phyloP scores from a whole-genome alignment of 2,329 filamentous ascomycete species.

The Penicillium decumbens region DNA sequence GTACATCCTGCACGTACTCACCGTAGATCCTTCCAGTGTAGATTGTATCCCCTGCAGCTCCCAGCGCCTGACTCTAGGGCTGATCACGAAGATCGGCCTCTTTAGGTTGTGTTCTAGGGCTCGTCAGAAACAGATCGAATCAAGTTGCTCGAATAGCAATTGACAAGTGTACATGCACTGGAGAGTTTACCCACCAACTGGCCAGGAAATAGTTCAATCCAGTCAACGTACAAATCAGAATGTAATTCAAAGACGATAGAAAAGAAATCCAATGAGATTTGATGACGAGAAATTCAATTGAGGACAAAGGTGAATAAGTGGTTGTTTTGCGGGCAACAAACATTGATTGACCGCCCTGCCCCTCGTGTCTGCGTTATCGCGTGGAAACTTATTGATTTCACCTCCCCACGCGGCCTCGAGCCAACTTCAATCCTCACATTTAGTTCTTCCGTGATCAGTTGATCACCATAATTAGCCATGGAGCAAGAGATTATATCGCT shows the following conservation, averaged over 20 bases:
- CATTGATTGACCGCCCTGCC: slow-evolving; percentile 2
- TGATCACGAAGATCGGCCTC: not conserved
- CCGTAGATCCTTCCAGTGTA: not conserved
- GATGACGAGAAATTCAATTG: too few relatives aligned
- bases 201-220: not conserved
- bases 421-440: not conserved
- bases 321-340: not conserved
- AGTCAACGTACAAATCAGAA: not conserved
- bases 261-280: not conserved
- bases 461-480: slow-evolving; percentile 51
- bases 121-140: not conserved
- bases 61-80: not conserved
- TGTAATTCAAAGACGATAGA: not conserved
- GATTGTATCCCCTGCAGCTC: not conserved
- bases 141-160: not conserved
- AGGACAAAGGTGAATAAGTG: not conserved
- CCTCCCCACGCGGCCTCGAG: not conserved
- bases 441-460: slow-evolving; percentile 3
- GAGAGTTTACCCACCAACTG: not conserved
- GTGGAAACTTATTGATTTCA: not conserved
- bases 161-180: not conserved
- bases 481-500: slow-evolving; percentile 88
- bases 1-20: not conserved
- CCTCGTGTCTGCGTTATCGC: slow-evolving; percentile 10
- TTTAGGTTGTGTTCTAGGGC: not conserved